Evolutionary conservation across 768 basidiomycete genomes (phyloP), one percentile per base, ranked within the genome.

Genomic region (Brasilioporus rufonigricans): DNA sequence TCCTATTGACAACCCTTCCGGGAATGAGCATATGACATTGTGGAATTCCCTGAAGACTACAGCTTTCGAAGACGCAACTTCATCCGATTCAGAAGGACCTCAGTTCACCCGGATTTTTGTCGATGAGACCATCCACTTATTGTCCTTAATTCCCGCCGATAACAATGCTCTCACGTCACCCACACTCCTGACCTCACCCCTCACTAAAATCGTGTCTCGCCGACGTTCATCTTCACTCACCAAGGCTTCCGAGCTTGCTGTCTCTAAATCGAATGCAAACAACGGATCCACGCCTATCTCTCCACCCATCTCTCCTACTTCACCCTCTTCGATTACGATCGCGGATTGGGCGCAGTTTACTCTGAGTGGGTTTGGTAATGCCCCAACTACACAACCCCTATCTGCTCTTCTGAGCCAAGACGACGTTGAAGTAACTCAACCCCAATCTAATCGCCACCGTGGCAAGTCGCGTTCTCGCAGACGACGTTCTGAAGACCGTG

Each of bases 271-370:
- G 6, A 65, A 50, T 45, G 56, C 60, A 5, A 61, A 58, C 19
- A 54, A 55, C 11, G 65, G 58, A 27, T 67, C 70, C 10, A 56
- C 67, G 6, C 60, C 62, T 3, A 51, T 33, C 21, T 69, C 70
- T 3, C 65, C 67, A 9, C 60, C 62, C 2, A 52, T 33, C 23
- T 69, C 70, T 3, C 65, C 75, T 13, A 58, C 66, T 10, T 68
- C 71, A 4, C 61, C 71, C 5, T 54, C 71, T 19, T 68, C 72
- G 4, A 52, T 70, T 21, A 56, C 65, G 27, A 26, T 69, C 46
- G 61, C 71, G 44, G 86, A 89, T 60, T 91, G 89, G 89, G 66
- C 76, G 6, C 80, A 84, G 36, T 91, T 91, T 68, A 84, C 87
- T 0, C 70, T 79, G 1, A 72, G 80, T 1, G 89, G 89, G 4